phyloP scores from a whole-genome alignment of 2,329 filamentous ascomycete genomes.

The Dryadomyces sulphureus region DNA sequence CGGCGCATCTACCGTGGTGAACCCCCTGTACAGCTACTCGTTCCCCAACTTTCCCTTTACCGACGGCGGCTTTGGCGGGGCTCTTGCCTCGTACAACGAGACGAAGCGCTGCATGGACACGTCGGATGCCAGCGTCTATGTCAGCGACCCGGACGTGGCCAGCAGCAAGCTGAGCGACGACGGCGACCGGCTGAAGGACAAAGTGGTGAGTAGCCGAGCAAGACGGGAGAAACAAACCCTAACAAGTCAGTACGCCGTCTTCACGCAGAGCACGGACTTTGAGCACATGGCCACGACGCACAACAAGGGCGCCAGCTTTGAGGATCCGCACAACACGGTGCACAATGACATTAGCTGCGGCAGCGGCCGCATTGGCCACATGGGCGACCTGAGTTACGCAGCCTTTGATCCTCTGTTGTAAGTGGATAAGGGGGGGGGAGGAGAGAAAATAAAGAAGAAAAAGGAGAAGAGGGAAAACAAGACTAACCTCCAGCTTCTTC shows the following conservation, averaged over 20 bases:
- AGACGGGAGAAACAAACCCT: neutral
- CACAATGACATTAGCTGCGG: constrained; percentile 24
- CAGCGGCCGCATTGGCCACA: constrained; percentile 15
- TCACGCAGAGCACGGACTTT: constrained; percentile 22
- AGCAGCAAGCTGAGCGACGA: constrained; percentile 12
- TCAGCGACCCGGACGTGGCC: constrained; percentile 20
- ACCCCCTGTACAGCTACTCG: constrained; percentile 36
- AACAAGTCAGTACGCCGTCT: constrained; percentile 24
- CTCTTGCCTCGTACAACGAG: constrained; percentile 16
- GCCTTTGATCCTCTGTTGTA: constrained; percentile 33
- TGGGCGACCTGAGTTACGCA: constrained; percentile 23
- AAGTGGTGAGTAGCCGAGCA: constrained; percentile 11
- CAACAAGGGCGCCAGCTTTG: constrained; percentile 24
- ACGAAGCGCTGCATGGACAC: constrained; percentile 24
- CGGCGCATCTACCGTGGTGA: constrained; percentile 19
- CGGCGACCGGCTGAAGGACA: constrained; percentile 15
- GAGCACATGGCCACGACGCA: constrained; percentile 25
- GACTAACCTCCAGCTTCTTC: neutral
- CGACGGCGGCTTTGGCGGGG: constrained; percentile 15
- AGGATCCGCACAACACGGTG: constrained; percentile 27
- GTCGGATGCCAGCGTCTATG: constrained; percentile 20
- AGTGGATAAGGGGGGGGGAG: neutral
- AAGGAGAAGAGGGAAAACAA: too few species aligned
- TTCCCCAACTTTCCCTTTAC: constrained; percentile 28
- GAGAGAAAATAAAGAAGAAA: neutral